Evolutionary conservation across 78 protist species (phyloP), one percentile per base, ranked within the genome.

Genomic region (Chrysochromulina tobinii): DNA sequence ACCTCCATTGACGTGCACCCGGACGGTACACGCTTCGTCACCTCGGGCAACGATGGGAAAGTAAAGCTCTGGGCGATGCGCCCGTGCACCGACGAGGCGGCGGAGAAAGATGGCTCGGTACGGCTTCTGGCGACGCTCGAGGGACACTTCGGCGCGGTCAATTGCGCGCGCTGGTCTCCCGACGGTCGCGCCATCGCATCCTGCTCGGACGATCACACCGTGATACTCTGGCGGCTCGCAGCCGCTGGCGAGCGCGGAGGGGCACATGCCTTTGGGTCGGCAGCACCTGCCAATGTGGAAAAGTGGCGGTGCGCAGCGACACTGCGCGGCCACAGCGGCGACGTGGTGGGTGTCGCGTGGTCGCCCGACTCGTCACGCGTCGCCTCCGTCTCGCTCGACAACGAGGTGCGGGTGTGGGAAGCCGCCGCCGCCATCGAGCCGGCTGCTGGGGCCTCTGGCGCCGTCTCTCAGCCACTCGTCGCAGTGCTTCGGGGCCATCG

Each of bases 21-120:
- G 27, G 96, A 93, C 59, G 95, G 96, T 0, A 89, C 75, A 27
- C 93, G 95, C 50, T 84, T 94, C 20, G 96, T 93, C 48, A 94
- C 96, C 17, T 94, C 93, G 11, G 96, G 96, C 14, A 92, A 94
- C 51, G 96, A 94, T 67, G 81, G 89, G 86, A 88, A 64, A n/a
- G 86, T 92, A 7, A 92, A 92, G 79, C 81, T 94, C 61, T 94
- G 96, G 96, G 75, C 94, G 51, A 57, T 92, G 51, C 91, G 75
- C 9, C 94, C 96, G 55, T 85, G 92, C 6, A 8, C 69, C n/a
- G 12, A 81, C 72, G 48, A 5, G 17, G 94, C 68, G 51, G 91
- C 81, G 6, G 94, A 94, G 61, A 48, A 38, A 0, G 93, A 94
- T 73, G 38, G 21, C n/a, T 48, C 79, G 9, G 68, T 53, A 38